phyloP scores from a whole-genome alignment of 331 rosid genomes.

The Quercus phellos region DNA sequence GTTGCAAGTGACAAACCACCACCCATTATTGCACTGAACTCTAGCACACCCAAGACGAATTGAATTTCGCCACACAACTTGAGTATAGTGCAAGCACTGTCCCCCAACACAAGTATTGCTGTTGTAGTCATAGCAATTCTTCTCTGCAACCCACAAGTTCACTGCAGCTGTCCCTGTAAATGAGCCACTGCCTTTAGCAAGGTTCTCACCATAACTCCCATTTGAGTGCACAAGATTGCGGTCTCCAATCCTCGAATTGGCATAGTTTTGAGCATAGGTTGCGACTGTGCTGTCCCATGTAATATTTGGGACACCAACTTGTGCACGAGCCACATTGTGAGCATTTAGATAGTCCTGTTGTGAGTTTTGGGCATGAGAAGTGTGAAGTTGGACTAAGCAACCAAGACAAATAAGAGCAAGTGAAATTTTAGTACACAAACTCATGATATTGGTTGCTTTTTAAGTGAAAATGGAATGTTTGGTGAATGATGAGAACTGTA shows the following conservation, averaged over 20 bases:
- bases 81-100: conserved; percentile 17
- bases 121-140: conserved; percentile 2
- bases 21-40: conserved; percentile 28
- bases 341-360: background rate
- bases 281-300: conserved; percentile 1
- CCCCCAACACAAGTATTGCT: conserved; percentile 13
- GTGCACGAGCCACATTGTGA: background rate
- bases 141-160: conserved; percentile 23
- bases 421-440: background rate
- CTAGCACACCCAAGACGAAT: conserved; percentile 20
- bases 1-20: conserved; percentile 25
- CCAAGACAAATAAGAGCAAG: background rate
- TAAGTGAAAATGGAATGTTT: background rate
- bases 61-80: conserved; percentile 19
- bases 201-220: conserved; percentile 9
- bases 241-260: background rate
- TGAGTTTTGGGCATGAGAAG: conserved; percentile 33
- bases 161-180: conserved; percentile 14
- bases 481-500: background rate
- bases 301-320: background rate
- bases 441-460: background rate
- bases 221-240: conserved; percentile 15
- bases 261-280: conserved; percentile 5
- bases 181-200: background rate
- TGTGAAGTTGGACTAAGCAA: background rate